phyloP scores from a whole-genome alignment of 768 basidiomycete species.

The Serpula lacrymans region DNA sequence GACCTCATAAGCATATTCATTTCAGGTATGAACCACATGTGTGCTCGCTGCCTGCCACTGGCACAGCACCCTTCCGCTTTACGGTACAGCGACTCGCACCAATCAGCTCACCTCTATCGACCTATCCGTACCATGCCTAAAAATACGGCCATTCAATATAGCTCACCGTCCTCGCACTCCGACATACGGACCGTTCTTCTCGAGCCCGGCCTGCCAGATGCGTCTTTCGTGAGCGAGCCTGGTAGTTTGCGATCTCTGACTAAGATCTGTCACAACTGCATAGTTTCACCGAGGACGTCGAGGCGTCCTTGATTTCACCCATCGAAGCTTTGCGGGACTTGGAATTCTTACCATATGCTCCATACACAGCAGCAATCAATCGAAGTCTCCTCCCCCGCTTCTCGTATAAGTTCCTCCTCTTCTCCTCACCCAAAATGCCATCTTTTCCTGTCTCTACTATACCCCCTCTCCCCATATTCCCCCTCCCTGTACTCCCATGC shows the following conservation, averaged over 20 bases:
- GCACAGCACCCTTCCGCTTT: too few relatives aligned
- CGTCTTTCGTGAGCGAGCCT: conserved; percentile 13
- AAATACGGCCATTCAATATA: conserved; percentile 9
- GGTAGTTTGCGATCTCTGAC: conserved; percentile 12
- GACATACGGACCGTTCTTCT: conserved; percentile 18
- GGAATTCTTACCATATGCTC: conserved; percentile 13
- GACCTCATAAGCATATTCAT: too few relatives aligned
- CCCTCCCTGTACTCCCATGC: conserved; percentile 7
- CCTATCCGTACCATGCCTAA: conserved; percentile 9
- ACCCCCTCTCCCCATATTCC: conserved; percentile 4
- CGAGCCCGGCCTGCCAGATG: conserved; percentile 20
- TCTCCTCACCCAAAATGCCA: conserved; percentile 6
- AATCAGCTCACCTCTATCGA: too few relatives aligned
- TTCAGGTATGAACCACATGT: too few relatives aligned
- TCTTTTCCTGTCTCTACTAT: too few relatives aligned
- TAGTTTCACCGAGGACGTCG: conserved; percentile 6
- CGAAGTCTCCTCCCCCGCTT: conserved; percentile 1
- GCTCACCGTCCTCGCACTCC: conserved; percentile 13
- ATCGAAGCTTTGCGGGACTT: conserved; percentile 6
- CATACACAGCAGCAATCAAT: conserved; percentile 10
- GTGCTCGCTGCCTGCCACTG: too few relatives aligned
- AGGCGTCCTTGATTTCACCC: conserved; percentile 14
- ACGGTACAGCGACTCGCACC: too few relatives aligned
- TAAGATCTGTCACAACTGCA: conserved; percentile 23
- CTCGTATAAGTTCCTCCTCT: conserved; percentile 4